Conservation (phyloP, 164 flowering plant genomes). For the Houttuynia cordata region DNA sequence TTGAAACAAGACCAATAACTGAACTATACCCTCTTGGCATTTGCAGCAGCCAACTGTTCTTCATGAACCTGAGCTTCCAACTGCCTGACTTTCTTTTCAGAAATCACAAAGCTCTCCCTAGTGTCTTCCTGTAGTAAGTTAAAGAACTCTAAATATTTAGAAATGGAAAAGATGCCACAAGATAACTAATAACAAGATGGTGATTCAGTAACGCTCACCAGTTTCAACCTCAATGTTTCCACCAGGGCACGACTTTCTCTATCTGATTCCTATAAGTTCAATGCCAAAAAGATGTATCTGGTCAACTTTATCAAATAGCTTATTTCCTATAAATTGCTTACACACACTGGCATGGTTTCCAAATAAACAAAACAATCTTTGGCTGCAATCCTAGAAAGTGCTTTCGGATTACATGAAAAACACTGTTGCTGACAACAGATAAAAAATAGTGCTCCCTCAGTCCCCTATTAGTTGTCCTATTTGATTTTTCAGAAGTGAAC, state of each 20-base stretch:
- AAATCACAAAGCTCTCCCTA: conserved; percentile 63
- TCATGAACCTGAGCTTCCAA: conserved; percentile 64
- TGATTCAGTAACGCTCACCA: conserved; percentile 36
- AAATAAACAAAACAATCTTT: too few relatives aligned
- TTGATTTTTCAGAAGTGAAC: too few relatives aligned
- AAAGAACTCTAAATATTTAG: conserved; percentile 2
- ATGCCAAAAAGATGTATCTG: neutral
- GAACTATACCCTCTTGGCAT: conserved; percentile 42
- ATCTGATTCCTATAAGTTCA: conserved; percentile 60
- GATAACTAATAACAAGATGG: neutral
- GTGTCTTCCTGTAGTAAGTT: conserved; percentile 57
- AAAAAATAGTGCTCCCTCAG: too few relatives aligned
- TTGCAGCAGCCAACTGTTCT: conserved; percentile 45
- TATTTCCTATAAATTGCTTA: too few relatives aligned
- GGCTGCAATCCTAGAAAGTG: too few relatives aligned
- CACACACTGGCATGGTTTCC: too few relatives aligned
- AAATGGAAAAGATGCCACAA: neutral
- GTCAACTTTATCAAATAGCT: too few relatives aligned
- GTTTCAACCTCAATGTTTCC: conserved; percentile 64
- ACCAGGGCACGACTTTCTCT: conserved; percentile 62
- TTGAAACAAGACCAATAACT: neutral
- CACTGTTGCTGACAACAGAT: too few relatives aligned
- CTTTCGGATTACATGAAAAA: too few relatives aligned
- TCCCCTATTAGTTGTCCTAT: too few relatives aligned
- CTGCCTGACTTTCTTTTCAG: conserved; percentile 83